Evolutionary conservation across 306 rosid species (phyloP).

Genomic region (Sphenostylis stenocarpa): DNA sequence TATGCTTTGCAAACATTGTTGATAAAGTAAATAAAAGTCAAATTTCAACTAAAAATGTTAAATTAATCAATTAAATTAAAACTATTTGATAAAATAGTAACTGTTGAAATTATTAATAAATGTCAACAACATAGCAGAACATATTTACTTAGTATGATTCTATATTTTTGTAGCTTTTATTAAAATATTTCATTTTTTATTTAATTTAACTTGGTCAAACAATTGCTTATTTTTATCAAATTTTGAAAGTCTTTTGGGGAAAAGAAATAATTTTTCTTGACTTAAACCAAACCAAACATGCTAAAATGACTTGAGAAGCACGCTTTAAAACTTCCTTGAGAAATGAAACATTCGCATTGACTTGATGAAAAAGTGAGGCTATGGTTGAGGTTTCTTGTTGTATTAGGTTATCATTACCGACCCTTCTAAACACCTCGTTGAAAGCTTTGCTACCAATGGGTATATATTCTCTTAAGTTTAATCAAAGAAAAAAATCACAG

Average conservation of each 20-base stretch:
- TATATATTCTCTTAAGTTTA: not conserved
- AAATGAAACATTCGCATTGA: not conserved
- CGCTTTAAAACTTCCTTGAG: not conserved
- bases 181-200: not conserved
- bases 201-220: too few relatives aligned
- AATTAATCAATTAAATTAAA: not conserved
- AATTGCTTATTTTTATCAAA: too few relatives aligned
- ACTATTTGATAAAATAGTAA: not conserved
- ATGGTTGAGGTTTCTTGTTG: slow-evolving; percentile 25
- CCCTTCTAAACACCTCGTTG: slow-evolving; percentile 13
- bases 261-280: too few relatives aligned
- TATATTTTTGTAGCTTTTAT: not conserved
- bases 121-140: not conserved
- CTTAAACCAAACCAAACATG: not conserved
- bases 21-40: not conserved
- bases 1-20: not conserved
- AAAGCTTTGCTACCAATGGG: slow-evolving; percentile 28
- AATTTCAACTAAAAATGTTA: not conserved
- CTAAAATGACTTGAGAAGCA: not conserved
- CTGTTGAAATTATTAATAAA: not conserved
- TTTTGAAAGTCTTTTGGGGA: too few relatives aligned
- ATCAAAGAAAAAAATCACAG: too few relatives aligned
- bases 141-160: not conserved
- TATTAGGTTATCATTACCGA: not conserved
- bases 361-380: slow-evolving; percentile 9